A percentile compares a stretch with the other conserved stretches of the same genome.
Conservation (phyloP, 192 early-diverging fungal genomes). For the Podila horticola region DNA sequence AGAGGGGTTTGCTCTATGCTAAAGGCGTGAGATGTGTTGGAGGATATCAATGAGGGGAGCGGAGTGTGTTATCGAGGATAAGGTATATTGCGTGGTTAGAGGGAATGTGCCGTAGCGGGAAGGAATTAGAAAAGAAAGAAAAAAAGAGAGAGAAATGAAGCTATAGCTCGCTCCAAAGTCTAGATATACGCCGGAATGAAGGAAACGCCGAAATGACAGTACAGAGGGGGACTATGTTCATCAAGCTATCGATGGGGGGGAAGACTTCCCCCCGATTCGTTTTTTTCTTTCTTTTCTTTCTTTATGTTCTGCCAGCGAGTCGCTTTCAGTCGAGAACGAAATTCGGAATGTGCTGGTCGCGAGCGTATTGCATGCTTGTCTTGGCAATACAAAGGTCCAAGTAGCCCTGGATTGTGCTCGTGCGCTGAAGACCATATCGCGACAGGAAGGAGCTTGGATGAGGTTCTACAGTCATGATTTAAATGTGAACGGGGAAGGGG, state of each 20-base stretch:
- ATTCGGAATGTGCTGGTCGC: conserved; percentile 6
- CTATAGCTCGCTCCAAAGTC: no score
- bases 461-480: no score
- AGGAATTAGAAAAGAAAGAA: not conserved
- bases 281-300: not conserved
- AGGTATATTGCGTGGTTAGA: not conserved
- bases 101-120: not conserved
- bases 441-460: no score
- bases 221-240: not conserved
- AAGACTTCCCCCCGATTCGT: not conserved
- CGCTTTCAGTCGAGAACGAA: conserved; percentile 18
- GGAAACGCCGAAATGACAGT: not conserved
- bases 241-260: not conserved
- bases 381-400: no score
- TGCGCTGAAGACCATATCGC: no score
- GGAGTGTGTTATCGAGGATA: not conserved
- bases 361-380: no score
- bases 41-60: not conserved
- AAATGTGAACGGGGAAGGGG: no score
- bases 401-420: no score
- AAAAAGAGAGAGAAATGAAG: not conserved
- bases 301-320: not conserved
- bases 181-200: not conserved
- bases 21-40: not conserved
- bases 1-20: not conserved